Evolutionary conservation across 228 moss, liverwort and hornwort genomes (phyloP), one percentile per base, ranked within the genome.

Genomic region (Sphagnum fallax): DNA sequence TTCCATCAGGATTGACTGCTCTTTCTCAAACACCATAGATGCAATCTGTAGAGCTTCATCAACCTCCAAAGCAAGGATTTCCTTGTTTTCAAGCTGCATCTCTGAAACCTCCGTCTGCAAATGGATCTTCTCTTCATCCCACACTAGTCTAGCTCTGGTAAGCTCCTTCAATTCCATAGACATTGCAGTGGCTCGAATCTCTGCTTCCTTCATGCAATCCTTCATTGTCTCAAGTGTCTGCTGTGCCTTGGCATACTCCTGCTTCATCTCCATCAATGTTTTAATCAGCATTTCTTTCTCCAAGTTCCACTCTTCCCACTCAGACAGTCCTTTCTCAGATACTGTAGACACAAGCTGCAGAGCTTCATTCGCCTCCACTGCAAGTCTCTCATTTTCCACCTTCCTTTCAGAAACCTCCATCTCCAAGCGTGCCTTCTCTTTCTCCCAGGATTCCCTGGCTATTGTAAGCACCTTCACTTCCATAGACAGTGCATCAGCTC

Each of bases 1-100:
- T 52, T 84, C 72, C 53, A 75, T 80, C 6, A 84, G 79, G 8
- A 88, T 64, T 32, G 79, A 70, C 57, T 79, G 65, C 11, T 75
- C 80, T 67, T 84, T 75, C 8, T 84, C 60, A 63, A 70, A 32
- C 32, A 32, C 32, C 32, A 32, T 14, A 12, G 51, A 32, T 32
- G 2, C 32, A 32, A 32, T 32, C 32, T 32, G 32, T 32, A 32
- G 32, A 32, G 32, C 32, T 32, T 32, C 32, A 32, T 32, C 32
- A 32, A 32, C 32, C 32, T 32, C 61, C 50, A 72, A 52, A 6
- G 72, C 32, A 60, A 53, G 47, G 10, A 6, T 62, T 32, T 32
- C 65, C 75, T 76, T 72, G 49, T 72, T 74, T 55, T 73, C 71
- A 4, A 53, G 51, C 52, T 66, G 66, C 71, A 80, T 75, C n/a